Conservation (phyloP, 208 protist species). For the Phytomonas serpens region DNA sequence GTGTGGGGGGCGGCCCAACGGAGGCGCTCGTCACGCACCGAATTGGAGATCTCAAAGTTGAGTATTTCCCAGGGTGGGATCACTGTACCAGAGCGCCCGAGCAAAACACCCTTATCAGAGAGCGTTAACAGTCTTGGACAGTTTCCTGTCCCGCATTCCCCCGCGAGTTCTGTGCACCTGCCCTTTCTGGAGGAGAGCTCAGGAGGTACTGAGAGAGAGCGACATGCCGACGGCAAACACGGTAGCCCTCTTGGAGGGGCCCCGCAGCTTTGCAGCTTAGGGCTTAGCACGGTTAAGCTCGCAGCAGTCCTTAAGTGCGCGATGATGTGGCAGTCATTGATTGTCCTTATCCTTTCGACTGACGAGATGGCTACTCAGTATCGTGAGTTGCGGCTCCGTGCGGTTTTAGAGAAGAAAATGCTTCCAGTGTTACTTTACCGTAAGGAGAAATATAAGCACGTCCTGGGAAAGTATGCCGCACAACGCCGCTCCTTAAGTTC, state of each 20-base stretch:
- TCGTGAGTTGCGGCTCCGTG: conserved; percentile 40
- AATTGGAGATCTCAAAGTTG: neutral
- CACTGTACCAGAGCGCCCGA: neutral
- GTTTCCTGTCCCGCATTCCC: neutral
- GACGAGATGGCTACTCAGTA: conserved; percentile 30
- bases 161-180: conserved; percentile 7
- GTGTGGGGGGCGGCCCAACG: conserved; percentile 23
- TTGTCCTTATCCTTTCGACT: conserved; percentile 32
- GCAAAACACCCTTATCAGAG: neutral
- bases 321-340: conserved; percentile 66
- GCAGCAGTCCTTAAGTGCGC: conserved; percentile 62
- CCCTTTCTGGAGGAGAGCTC: conserved; percentile 8
- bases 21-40: conserved; percentile 11
- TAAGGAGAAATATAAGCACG: conserved; percentile 29
- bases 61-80: neutral
- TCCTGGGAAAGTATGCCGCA: conserved; percentile 18
- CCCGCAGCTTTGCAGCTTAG: neutral
- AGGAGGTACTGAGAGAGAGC: neutral
- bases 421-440: conserved; percentile 55
- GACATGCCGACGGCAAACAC: neutral
- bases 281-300: conserved; percentile 31
- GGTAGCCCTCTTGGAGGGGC: neutral
- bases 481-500: neutral
- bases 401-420: conserved; percentile 44
- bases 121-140: neutral